phyloP scores from a whole-genome alignment of 805 yeast genomes.

The Zygosaccharomyces lentus region DNA sequence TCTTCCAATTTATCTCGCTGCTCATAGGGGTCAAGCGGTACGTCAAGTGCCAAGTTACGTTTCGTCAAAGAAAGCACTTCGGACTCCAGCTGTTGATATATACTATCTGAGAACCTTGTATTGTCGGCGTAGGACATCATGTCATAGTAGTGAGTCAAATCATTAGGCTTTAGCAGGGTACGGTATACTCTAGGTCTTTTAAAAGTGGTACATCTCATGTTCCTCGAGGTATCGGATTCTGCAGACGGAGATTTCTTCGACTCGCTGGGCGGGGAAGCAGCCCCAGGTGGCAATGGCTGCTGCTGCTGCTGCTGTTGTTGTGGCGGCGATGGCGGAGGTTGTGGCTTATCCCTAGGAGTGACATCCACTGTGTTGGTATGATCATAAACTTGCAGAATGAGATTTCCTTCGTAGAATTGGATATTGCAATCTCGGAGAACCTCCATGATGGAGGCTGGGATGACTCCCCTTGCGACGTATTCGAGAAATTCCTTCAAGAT shows the following conservation, averaged over 20 bases:
- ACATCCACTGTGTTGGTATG: constrained; percentile 53
- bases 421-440: constrained; percentile 83
- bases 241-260: constrained; percentile 4
- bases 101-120: constrained; percentile 69
- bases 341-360: constrained; percentile 14
- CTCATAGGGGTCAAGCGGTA: constrained; percentile 64
- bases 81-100: constrained; percentile 81
- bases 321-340: not conserved
- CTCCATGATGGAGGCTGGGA: constrained; percentile 87
- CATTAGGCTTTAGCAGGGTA: constrained; percentile 76
- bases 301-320: not conserved
- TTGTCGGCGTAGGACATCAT: constrained; percentile 80
- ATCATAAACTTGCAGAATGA: constrained; percentile 81
- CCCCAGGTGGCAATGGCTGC: not conserved
- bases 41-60: constrained; percentile 70
- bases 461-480: constrained; percentile 73
- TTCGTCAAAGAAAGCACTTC: constrained; percentile 76
- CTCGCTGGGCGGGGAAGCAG: constrained; percentile 4
- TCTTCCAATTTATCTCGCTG: constrained; percentile 37
- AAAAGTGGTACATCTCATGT: constrained; percentile 17
- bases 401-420: constrained; percentile 82
- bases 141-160: constrained; percentile 77
- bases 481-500: constrained; percentile 74
- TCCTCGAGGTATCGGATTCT: constrained; percentile 7
- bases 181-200: constrained; percentile 68